Evolutionary conservation across 768 basidiomycete genomes (phyloP), one percentile per base, ranked within the genome.

Genomic region (Hericium rajendrae): DNA sequence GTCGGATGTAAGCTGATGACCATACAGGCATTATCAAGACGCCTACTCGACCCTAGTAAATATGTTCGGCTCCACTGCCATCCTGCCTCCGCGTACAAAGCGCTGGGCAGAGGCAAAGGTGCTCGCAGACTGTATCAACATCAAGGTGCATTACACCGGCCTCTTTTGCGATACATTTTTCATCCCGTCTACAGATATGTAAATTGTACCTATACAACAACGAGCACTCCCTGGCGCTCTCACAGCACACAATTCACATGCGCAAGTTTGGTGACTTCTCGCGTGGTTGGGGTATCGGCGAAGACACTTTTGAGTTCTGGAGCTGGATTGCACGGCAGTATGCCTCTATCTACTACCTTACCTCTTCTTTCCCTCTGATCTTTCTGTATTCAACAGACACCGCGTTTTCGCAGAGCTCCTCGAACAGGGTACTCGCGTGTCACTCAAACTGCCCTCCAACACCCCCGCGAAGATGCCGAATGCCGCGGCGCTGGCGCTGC

Each of bases 61-160:
- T 57, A 93, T 97, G 88, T 95, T 97, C 66, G 84, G 85, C 2
- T 92, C 91, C 6, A 88, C 87, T 2, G 84, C 84, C 4, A 87
- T 90, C 52, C 73, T 97, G 8, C 91, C 90, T 1, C 93, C 94
- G 5, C 82, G 95, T 9, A 97, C 94, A 1, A 99, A 98, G 68
- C 80, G 95, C 32, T 98, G 95, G 95, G 94, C 94, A 15, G 97
- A 99, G 70, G 95, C 95, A 3, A 97, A 94, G 69, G 97, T 98
- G 2, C 78, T 98, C 2, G 93, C 91, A 0, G 97, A 99, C 67
- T 90, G 91, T 62, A 85, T 97, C 60, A 90, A 86, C 58, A 76
- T 97, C 67, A 94, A 97, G 76, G 94, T 91, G 59, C 56, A 71
- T 59, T 9, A 8, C 32, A 59, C 13, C 13, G 18, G 28, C 16